A percentile compares a stretch with the other conserved stretches of the same genome.
phyloP scores from a whole-genome alignment of 2,329 filamentous ascomycete species.

The Mycosphaerella sp. region DNA sequence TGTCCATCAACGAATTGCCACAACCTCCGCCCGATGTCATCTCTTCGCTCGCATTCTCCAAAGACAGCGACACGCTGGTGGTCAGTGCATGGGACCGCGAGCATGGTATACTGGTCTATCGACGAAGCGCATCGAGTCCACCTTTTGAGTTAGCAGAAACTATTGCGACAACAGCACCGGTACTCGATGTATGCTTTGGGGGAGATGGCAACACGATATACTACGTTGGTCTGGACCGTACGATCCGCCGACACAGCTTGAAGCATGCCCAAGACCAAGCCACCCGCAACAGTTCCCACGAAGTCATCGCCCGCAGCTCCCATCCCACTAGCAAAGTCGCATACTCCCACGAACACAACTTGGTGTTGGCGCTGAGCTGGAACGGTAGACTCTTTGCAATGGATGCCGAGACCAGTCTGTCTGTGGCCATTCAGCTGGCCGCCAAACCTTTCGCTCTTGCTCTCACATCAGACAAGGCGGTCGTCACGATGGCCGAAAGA shows the following conservation, averaged over 20 bases:
- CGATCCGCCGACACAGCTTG: conserved; percentile 69
- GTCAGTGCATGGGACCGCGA: conserved; percentile 79
- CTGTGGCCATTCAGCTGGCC: conserved; percentile 56
- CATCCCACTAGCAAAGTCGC: conserved; percentile 71
- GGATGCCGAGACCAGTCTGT: conserved; percentile 42
- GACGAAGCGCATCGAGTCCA: conserved; percentile 39
- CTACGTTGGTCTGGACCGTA: conserved; percentile 78
- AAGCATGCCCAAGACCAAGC: conserved; percentile 50
- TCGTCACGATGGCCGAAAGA: conserved; percentile 91
- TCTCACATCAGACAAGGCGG: conserved; percentile 72
- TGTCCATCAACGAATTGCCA: conserved; percentile 53
- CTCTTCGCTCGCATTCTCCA: conserved; percentile 79
- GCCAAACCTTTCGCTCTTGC: conserved; percentile 85
- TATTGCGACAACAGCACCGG: conserved; percentile 56
- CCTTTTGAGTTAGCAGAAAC: conserved; percentile 1
- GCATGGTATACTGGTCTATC: conserved; percentile 78
- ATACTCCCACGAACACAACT: conserved; percentile 66
- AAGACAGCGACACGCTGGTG: conserved; percentile 69
- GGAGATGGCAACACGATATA: conserved; percentile 73
- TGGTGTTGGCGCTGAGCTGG: conserved; percentile 89
- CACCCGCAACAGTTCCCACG: conserved; percentile 26
- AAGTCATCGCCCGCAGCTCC: conserved; percentile 70
- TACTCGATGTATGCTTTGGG: conserved; percentile 89
- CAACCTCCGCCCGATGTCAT: conserved; percentile 81
- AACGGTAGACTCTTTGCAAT: conserved; percentile 86